phyloP scores from a whole-genome alignment of 164 flowering plant species.

The Saururus chinensis region DNA sequence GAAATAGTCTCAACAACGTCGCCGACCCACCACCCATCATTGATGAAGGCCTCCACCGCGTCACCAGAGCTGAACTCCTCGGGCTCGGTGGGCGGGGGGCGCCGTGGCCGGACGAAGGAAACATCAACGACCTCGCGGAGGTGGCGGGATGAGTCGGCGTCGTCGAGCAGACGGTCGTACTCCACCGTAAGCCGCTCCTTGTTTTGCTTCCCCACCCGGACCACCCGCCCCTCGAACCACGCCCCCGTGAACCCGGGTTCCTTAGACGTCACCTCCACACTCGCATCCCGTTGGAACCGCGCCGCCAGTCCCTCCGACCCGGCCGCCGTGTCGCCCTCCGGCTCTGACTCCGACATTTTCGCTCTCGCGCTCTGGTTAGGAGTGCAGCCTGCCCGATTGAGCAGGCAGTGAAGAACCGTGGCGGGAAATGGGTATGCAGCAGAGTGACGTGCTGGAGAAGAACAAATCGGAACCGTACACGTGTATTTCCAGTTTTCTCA shows the following conservation, averaged over 20 bases:
- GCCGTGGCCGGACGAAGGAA: slow-evolving; percentile 47
- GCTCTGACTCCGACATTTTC: no score
- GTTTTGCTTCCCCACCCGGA: slow-evolving; percentile 18
- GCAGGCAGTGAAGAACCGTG: no score
- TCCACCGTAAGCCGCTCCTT: slow-evolving; percentile 35
- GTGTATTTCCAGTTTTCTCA: no score
- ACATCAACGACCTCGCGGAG: slow-evolving; percentile 47
- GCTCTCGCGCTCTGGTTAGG: no score
- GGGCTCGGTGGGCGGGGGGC: slow-evolving; percentile 26
- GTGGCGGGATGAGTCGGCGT: slow-evolving; percentile 31
- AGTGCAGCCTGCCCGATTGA: no score
- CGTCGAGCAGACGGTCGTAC: slow-evolving; percentile 43
- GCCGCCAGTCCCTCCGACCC: no score
- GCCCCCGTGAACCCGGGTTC: slow-evolving; percentile 62
- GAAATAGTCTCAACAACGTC: slow-evolving; percentile 34
- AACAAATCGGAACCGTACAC: no score
- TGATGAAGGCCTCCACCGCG: slow-evolving; percentile 68
- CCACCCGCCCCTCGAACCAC: slow-evolving; percentile 45
- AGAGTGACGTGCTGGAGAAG: no score
- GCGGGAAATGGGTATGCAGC: no score
- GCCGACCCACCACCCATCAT: slow-evolving; percentile 96
- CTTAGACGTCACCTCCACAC: no score
- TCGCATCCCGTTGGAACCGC: no score
- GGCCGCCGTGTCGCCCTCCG: no score
- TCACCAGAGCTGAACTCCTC: slow-evolving; percentile 27